A percentile compares a stretch with the other conserved stretches of the same genome.
phyloP scores from a whole-genome alignment of 805 yeast genomes.

The Sporopachydermia quercuum region DNA sequence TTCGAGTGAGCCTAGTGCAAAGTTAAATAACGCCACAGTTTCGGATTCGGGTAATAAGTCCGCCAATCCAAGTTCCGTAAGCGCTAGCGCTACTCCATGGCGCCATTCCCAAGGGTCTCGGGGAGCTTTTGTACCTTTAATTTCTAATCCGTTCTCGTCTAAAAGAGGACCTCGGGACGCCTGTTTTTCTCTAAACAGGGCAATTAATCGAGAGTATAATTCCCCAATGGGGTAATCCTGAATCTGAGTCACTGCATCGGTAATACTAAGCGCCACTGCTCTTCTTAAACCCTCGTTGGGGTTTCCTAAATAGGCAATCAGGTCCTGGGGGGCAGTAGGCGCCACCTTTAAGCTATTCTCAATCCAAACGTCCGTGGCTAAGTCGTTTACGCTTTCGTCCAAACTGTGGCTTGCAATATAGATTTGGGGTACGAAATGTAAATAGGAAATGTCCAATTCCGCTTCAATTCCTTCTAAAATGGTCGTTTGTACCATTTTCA shows the following conservation, averaged over 20 bases:
- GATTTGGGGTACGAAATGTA: constrained; percentile 46
- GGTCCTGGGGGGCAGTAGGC: constrained; percentile 26
- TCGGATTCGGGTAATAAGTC: constrained; percentile 19
- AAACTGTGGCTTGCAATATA: constrained; percentile 71
- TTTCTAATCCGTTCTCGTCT: constrained; percentile 69
- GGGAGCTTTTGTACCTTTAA: constrained; percentile 42
- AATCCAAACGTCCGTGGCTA: constrained; percentile 76
- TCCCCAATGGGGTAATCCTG: constrained; percentile 12
- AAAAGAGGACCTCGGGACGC: constrained; percentile 63
- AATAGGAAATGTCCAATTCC: constrained; percentile 39
- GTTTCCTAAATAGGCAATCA: constrained; percentile 36
- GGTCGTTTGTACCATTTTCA: constrained; percentile 59
- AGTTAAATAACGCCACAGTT: constrained; percentile 39
- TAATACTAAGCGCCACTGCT: constrained; percentile 58
- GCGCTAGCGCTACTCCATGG: constrained; percentile 61
- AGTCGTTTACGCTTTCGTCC: constrained; percentile 40
- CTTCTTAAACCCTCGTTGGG: constrained; percentile 53
- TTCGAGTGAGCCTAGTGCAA: constrained; percentile 36
- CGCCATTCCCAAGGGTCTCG: constrained; percentile 77
- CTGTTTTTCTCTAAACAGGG: constrained; percentile 42
- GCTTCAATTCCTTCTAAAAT: constrained; percentile 75
- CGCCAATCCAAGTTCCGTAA: constrained; percentile 39
- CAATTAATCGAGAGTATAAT: constrained; percentile 30
- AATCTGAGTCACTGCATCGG: constrained; percentile 33
- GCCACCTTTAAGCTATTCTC: constrained; percentile 49